Evolutionary conservation across 352 stramenopile genomes (phyloP), one percentile per base, ranked within the genome.

Genomic region (Pythium rhizo-oryzae): DNA sequence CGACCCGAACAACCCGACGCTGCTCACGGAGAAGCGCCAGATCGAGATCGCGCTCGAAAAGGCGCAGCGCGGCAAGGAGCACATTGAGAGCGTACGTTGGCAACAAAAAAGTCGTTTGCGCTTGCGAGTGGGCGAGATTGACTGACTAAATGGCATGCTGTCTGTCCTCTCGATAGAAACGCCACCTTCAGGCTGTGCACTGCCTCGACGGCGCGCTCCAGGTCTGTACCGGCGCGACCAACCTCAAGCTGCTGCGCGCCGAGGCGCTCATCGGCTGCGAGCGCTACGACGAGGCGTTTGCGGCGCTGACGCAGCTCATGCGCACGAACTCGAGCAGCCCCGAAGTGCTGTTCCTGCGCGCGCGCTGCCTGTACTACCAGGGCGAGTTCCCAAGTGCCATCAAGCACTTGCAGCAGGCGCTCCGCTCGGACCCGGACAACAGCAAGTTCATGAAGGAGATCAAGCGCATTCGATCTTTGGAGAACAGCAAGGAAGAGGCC

Each of bases 361-460:
- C 92, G 15, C 79, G 84, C 28, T 97, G 90, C 68, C 75, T 98
- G 56, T 98, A 98, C 70, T 93, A 83, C 68, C 92, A 97, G 77
- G 95, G 94, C 46, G 93, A 98, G 70, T 92, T 98, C 65, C 79
- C 94, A 8, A 96, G 90, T 75, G 90, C 92, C 61, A 93, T 98
- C 66, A 97, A 97, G 67, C 94, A 98, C 82, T 79, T 98, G 67
- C 86, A 97, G 65, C 87, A 97, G 72, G 91, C 90, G 16, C 76
- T 98, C 58, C 81, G 86, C 30, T 92, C 82, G 35, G 92, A 98
- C 67, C 93, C 92, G 30, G 93, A 98, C 71, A 97, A 97, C 70
- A 82, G 72, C 65, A 87, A 89, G 69, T 91, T 84, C 51, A 90
- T 92, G 79, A 90, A 89, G 63, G 82, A 94, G 69, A 93, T 97